Evolutionary conservation across 148 eudicot genomes (phyloP).

Genomic region (Fallopia convolvulus): DNA sequence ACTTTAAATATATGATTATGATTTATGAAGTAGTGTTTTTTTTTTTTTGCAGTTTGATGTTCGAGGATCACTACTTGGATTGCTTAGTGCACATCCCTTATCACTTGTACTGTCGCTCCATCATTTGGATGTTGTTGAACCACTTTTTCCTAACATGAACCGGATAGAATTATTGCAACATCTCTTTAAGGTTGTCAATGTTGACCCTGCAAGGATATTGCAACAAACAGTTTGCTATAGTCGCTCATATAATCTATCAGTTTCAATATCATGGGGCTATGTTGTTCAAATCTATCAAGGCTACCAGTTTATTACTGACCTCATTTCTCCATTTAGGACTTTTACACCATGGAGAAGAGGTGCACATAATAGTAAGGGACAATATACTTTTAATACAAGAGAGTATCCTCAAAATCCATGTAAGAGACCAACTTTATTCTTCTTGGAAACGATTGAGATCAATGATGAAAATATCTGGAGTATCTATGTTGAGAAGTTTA

Average conservation of each 20-base stretch:
- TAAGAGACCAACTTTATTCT: conserved; percentile 57
- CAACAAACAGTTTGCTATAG: conserved; percentile 74
- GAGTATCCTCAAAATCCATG: conserved; percentile 44
- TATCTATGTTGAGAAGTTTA: conserved; percentile 29
- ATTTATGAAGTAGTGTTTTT: not conserved
- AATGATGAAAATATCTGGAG: conserved; percentile 30
- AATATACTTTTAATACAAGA: conserved; percentile 47
- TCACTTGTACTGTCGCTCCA: conserved; percentile 59
- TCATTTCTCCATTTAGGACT: conserved; percentile 42
- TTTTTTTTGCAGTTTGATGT: conserved; percentile 53
- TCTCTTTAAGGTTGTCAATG: conserved; percentile 38
- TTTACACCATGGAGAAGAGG: conserved; percentile 74
- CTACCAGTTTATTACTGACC: conserved; percentile 48
- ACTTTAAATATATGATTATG: too few relatives aligned
- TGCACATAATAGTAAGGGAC: conserved; percentile 19
- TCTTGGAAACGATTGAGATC: conserved; percentile 38
- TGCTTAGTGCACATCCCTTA: conserved; percentile 68
- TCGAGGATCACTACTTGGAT: conserved; percentile 63
- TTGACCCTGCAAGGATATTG: conserved; percentile 46
- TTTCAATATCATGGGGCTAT: conserved; percentile 72
- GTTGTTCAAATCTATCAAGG: conserved; percentile 68
- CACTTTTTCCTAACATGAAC: conserved; percentile 49
- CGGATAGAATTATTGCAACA: conserved; percentile 30
- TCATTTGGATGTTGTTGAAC: conserved; percentile 47
- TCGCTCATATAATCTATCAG: conserved; percentile 29